Base-by-base conservation (phyloP, 2,329 filamentous ascomycete genomes). In the Penicillium sp. region DNA sequence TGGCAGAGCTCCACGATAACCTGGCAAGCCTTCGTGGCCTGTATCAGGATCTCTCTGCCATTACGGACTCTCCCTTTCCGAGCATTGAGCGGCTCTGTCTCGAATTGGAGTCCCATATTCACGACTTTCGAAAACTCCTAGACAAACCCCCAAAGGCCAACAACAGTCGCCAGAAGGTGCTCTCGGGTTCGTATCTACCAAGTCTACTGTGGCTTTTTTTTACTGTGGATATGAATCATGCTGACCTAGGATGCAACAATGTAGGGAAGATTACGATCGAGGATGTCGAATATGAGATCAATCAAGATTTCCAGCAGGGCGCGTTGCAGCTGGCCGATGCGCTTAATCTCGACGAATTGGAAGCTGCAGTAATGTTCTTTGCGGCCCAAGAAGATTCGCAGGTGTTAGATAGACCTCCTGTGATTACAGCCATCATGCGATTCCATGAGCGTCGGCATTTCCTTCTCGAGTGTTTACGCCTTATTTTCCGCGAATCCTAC, bases 361-460 rank as follows among this genome's bases (percentile, higher is more conserved):
- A 93, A 61, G 87, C 92, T 15, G 88, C 89, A 8, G 79, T 81
- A 58, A 80, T 93, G 43, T 82, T 95, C 49, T 75, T 95, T 44
- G 83, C 86, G 47, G 84, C 88, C 15, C 81, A 88, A 65, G 79
- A 83, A 32, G 85, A 91, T 59, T 78, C 83, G 13, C 77, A 81
- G 39, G 76, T 81, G 13, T 76, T 90, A 4, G 89, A 89, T 53
- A 82, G 88, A 23, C 79, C 88, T 3, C 78, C 88, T 52, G 78
- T 89, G 47, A 84, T 91, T 66, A 86, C 87, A 59, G 87, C 87
- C 52, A 81, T 96, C 56, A 87, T 97, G 63, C 83, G 85, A 57
- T 95, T 95, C 69, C 92, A 98, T 70, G 84, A 91, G 61, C 84
- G 88, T 59, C 84, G 92, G 56, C 86, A 88, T 63, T 89, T 86